A percentile compares a stretch with the other conserved stretches of the same genome.
Conservation (phyloP, 2,329 filamentous ascomycete genomes). For the Cordyceps tenuipes region DNA sequence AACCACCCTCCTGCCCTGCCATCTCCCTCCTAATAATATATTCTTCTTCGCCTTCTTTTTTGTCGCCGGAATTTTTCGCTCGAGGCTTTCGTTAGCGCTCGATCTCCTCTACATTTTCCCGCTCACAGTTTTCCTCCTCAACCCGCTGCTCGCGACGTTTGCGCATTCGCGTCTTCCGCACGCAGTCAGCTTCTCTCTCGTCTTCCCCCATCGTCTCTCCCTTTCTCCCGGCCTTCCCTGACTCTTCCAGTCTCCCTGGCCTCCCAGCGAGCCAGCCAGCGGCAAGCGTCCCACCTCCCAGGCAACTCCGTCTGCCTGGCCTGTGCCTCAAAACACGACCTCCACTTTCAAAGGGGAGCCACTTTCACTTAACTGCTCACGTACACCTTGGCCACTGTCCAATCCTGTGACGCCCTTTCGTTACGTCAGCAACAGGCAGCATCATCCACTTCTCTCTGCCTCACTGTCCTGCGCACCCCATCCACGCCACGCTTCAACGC, state of each 20-base stretch:
- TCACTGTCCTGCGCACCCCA: neutral
- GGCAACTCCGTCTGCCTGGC: conserved; percentile 10
- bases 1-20: conserved; percentile 10
- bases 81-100: conserved; percentile 44
- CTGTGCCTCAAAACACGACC: conserved; percentile 4
- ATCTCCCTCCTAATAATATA: conserved; percentile 16
- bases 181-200: neutral
- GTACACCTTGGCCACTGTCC: neutral
- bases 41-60: conserved; percentile 14
- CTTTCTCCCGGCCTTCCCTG: neutral
- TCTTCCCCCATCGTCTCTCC: neutral
- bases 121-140: conserved; percentile 8
- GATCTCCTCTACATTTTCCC: conserved; percentile 19
- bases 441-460: conserved; percentile 13
- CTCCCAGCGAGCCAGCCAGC: neutral
- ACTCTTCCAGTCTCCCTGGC: neutral
- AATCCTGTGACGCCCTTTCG: conserved; percentile 14
- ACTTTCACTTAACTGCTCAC: conserved; percentile 6
- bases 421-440: conserved; percentile 27
- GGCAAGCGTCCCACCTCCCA: neutral
- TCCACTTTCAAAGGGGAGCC: conserved; percentile 4
- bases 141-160: neutral
- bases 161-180: neutral
- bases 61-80: conserved; percentile 19
- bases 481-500: neutral